A percentile compares a stretch with the other conserved stretches of the same genome.
phyloP scores from a whole-genome alignment of 768 basidiomycete genomes.

The Termitomyces sp. region DNA sequence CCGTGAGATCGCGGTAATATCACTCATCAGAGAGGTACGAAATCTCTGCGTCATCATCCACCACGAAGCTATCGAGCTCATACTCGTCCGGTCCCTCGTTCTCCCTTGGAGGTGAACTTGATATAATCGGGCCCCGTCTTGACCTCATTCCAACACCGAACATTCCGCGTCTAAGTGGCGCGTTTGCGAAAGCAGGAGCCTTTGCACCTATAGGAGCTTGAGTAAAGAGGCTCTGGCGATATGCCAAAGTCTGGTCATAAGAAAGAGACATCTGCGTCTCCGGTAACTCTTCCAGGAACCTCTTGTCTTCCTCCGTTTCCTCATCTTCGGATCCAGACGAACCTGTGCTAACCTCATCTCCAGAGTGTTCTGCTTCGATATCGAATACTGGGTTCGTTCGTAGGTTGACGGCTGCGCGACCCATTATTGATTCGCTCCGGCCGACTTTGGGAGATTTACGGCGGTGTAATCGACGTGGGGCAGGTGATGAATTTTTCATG shows the following conservation, averaged over 20 bases:
- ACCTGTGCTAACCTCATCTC: slow-evolving; percentile 71
- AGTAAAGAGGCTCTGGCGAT: slow-evolving; percentile 70
- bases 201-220: slow-evolving; percentile 46
- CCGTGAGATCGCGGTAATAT: neutral
- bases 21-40: slow-evolving; percentile 32
- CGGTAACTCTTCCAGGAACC: slow-evolving; percentile 60
- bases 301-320: slow-evolving; percentile 65
- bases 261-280: slow-evolving; percentile 67
- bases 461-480: slow-evolving; percentile 35
- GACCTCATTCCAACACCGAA: slow-evolving; percentile 26
- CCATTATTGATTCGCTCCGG: slow-evolving; percentile 10
- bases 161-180: slow-evolving; percentile 42
- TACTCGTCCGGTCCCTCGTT: slow-evolving; percentile 62
- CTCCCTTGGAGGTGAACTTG: slow-evolving; percentile 61
- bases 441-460: slow-evolving; percentile 27
- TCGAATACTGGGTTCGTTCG: slow-evolving; percentile 48
- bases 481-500: slow-evolving; percentile 25
- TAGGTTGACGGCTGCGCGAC: neutral
- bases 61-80: slow-evolving; percentile 73
- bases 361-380: slow-evolving; percentile 73
- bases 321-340: slow-evolving; percentile 51
- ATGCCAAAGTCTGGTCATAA: slow-evolving; percentile 70
- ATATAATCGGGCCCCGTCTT: slow-evolving; percentile 27
- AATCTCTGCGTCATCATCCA: slow-evolving; percentile 73
- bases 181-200: slow-evolving; percentile 52